These are phyloP conservation scores for Amaranthus hypochondriacus DNA, from an alignment of 148 eudicot species.

Conservation along the genomic window DNA sequence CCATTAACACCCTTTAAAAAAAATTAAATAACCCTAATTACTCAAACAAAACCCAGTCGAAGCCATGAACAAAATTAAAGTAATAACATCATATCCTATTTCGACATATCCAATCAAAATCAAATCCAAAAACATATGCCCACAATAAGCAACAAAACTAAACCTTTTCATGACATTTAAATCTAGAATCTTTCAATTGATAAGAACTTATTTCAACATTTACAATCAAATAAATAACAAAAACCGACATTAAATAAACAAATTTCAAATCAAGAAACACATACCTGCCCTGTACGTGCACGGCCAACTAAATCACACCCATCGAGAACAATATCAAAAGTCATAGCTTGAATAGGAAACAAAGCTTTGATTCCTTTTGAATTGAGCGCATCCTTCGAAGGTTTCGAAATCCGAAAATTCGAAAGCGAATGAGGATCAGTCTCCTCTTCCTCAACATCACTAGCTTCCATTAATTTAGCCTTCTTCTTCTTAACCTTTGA, in stretches of 20 bases:
- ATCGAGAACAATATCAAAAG: constrained; percentile 54
- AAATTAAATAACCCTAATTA: background rate
- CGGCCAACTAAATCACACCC: constrained; percentile 88
- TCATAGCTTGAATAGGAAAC: constrained; percentile 93
- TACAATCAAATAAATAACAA: background rate
- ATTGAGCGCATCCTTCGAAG: constrained; percentile 51
- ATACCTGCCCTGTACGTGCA: constrained; percentile 93
- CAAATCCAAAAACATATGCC: background rate
- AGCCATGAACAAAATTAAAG: no score
- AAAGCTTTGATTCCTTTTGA: constrained; percentile 66
- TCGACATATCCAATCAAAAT: background rate
- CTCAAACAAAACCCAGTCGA: background rate
- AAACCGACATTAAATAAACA: background rate
- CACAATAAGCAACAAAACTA: background rate
- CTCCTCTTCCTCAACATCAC: constrained; percentile 28
- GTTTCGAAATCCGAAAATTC: constrained; percentile 67
- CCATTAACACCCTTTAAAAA: background rate
- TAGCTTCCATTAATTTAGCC: constrained; percentile 23
- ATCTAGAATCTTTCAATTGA: no score
- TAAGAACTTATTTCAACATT: background rate
- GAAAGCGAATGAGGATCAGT: constrained; percentile 54
- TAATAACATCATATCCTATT: background rate
- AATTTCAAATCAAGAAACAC: background rate
- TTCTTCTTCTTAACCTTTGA: constrained; percentile 40
- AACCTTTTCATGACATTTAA: background rate